Conservation (phyloP, 1,284 basidiomycete species). For the Cutaneotrichosporon mucoides region DNA sequence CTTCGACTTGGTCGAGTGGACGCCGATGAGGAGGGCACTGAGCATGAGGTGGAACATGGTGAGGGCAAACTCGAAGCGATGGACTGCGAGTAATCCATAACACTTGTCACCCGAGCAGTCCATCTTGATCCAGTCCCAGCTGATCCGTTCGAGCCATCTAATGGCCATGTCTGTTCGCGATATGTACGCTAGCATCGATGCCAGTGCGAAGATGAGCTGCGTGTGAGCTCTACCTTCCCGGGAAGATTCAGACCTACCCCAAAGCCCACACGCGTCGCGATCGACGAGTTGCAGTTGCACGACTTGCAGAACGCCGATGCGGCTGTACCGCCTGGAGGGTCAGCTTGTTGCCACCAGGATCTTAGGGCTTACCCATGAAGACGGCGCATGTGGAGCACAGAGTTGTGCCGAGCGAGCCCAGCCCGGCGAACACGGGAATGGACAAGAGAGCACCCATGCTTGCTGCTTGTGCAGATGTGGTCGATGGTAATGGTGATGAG, state of each 20-base stretch:
- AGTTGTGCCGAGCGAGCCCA: conserved; percentile 72
- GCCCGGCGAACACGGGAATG: conserved; percentile 70
- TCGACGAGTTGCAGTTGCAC: conserved; percentile 98
- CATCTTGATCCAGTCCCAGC: conserved; percentile 97
- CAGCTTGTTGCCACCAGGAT: conserved; percentile 50
- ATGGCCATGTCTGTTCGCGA: conserved; percentile 89
- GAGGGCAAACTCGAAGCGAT: conserved; percentile 94
- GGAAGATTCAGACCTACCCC: conserved; percentile 57
- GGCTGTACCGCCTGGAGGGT: conserved; percentile 46
- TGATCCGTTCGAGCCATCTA: conserved; percentile 83
- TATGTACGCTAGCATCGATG: conserved; percentile 94
- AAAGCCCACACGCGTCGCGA: conserved; percentile 95
- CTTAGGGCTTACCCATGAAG: conserved; percentile 62
- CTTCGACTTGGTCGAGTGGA: conserved; percentile 83
- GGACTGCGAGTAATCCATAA: conserved; percentile 96
- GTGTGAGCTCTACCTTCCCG: conserved; percentile 4
- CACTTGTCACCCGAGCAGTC: conserved; percentile 88
- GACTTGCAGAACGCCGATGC: conserved; percentile 98
- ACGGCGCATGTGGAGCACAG: conserved; percentile 63
- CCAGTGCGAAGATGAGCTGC: conserved; percentile 89
- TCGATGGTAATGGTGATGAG: not conserved
- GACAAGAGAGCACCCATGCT: conserved; percentile 77
- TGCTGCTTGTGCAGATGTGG: not conserved
- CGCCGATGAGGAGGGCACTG: conserved; percentile 72
- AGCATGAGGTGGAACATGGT: conserved; percentile 83